phyloP scores from a whole-genome alignment of 306 rosid species.

The Canavalia ensiformis region DNA sequence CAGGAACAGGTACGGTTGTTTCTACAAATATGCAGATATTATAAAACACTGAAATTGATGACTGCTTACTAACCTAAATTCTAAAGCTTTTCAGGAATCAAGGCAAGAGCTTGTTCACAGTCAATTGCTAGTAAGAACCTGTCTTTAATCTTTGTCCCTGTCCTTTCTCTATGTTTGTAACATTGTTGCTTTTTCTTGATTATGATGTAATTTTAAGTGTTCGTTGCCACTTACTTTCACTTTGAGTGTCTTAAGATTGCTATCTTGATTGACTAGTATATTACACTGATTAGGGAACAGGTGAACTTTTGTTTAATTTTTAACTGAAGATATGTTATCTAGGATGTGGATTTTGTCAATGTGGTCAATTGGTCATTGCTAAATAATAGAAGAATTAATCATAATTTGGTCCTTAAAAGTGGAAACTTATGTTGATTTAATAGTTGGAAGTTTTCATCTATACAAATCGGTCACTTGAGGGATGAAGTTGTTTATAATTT shows the following conservation, averaged over 20 bases:
- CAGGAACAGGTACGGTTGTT: slow-evolving; percentile 73
- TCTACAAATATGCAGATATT: slow-evolving; percentile 35
- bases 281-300: not conserved
- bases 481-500: not conserved
- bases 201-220: slow-evolving; percentile 11
- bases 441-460: not conserved
- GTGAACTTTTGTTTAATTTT: slow-evolving; percentile 19
- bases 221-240: slow-evolving; percentile 22
- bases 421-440: not conserved
- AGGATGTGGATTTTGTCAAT: not conserved
- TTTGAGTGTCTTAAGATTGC: slow-evolving; percentile 19
- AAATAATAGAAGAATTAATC: no score
- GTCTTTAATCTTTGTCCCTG: slow-evolving; percentile 31
- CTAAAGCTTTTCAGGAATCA: slow-evolving; percentile 72
- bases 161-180: slow-evolving; percentile 19
- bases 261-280: slow-evolving; percentile 22
- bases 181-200: slow-evolving; percentile 1
- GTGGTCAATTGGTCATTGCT: not conserved
- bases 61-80: slow-evolving; percentile 43
- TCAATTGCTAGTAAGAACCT: slow-evolving; percentile 78
- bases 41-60: slow-evolving; percentile 20
- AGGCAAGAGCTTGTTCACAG: slow-evolving; percentile 70
- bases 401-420: not conserved
- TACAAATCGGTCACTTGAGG: no score
- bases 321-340: slow-evolving; percentile 3